A percentile compares a stretch with the other conserved stretches of the same genome.
Conservation (phyloP, 1,284 basidiomycete species). For the Trichosporon ovoides region DNA sequence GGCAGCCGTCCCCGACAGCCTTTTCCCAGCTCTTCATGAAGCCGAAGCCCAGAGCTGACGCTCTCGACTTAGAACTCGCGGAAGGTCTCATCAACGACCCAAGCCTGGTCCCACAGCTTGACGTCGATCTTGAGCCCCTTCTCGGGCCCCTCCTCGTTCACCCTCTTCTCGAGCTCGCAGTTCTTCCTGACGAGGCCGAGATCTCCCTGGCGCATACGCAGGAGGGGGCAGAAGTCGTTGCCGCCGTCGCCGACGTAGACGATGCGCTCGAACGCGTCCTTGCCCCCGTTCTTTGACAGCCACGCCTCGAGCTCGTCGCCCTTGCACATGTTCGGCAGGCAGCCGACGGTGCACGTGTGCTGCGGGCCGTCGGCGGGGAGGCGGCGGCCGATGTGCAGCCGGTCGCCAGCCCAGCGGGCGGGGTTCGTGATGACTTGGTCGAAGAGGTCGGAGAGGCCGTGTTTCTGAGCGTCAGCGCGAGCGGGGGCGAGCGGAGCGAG, state of each 20-base stretch:
- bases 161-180: constrained; percentile 69
- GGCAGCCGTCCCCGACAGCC: no score
- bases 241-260: constrained; percentile 90
- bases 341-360: constrained; percentile 81
- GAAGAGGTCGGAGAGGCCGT: constrained; percentile 69
- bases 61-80: not conserved
- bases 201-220: constrained; percentile 67
- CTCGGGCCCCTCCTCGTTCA: constrained; percentile 61
- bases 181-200: constrained; percentile 62
- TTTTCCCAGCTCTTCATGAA: no score
- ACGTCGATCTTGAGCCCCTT: constrained; percentile 65
- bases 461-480: constrained; percentile 35
- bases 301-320: constrained; percentile 85
- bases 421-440: constrained; percentile 89
- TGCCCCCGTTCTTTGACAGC: constrained; percentile 61
- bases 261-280: constrained; percentile 64
- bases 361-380: constrained; percentile 71
- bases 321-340: constrained; percentile 98
- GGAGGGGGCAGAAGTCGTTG: constrained; percentile 92
- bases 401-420: constrained; percentile 70
- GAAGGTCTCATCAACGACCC: constrained; percentile 75
- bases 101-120: constrained; percentile 82
- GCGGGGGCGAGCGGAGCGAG: not conserved
- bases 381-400: constrained; percentile 70
- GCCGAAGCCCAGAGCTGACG: no score